Percentiles rank a stretch among this genome's conserved stretches.
These are phyloP conservation scores for Blastosporella zonata DNA, from an alignment of 1,284 basidiomycete genomes.

Conservation along the genomic window DNA sequence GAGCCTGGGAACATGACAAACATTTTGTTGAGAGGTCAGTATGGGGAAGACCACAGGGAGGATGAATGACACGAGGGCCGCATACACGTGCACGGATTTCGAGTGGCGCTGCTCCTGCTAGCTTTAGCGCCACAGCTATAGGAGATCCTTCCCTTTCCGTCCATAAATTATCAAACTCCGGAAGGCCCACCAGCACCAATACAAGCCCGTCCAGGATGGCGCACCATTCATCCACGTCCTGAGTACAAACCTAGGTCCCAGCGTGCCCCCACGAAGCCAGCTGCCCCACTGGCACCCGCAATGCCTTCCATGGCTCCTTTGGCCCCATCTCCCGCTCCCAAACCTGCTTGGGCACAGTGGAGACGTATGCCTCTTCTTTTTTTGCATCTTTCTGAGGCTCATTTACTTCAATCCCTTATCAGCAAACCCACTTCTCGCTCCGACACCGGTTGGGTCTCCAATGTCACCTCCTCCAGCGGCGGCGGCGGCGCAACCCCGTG, in stretches of 20 bases:
- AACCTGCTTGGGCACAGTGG: constrained; percentile 16
- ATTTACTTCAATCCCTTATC: not conserved
- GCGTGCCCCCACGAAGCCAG: constrained; percentile 1
- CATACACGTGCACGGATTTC: too few species aligned
- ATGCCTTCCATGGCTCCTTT: not conserved
- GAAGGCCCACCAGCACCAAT: constrained; percentile 3
- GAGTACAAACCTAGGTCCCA: constrained; percentile 2
- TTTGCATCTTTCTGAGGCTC: not conserved
- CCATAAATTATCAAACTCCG: constrained; percentile 1
- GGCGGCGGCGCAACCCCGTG: not conserved
- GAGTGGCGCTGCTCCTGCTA: too few species aligned
- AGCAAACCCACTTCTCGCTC: constrained; percentile 17
- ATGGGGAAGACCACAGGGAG: too few species aligned
- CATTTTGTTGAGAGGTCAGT: too few species aligned
- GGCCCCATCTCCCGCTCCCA: not conserved
- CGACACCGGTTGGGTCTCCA: constrained; percentile 11
- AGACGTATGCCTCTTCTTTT: constrained; percentile 6
- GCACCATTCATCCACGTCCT: constrained; percentile 9
- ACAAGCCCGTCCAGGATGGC: constrained; percentile 12
- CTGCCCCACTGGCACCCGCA: not conserved
- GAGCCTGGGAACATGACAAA: too few species aligned
- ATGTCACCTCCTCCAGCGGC: constrained; percentile 8
- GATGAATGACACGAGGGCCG: too few species aligned
- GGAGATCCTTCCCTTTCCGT: not conserved
- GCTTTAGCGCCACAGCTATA: not conserved